phyloP scores from a whole-genome alignment of 2,329 filamentous ascomycete genomes.

The Pseudogymnoascus sp. region DNA sequence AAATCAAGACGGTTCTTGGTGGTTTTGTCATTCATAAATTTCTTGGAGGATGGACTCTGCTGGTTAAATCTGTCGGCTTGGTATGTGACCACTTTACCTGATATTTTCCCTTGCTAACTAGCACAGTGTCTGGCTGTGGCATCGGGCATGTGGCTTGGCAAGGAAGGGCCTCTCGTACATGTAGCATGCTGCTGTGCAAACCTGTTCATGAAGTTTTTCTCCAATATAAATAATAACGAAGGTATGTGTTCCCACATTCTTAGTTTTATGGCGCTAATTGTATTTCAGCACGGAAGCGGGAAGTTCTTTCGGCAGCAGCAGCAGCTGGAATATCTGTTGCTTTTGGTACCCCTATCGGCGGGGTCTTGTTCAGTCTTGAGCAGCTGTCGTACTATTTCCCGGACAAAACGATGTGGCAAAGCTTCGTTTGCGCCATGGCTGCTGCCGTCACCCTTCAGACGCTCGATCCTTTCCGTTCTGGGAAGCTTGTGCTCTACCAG shows the following conservation, averaged over 20 bases:
- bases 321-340: conserved; percentile 89
- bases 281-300: conserved; percentile 70
- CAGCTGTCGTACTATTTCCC: conserved; percentile 97
- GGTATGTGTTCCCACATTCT: conserved; percentile 37
- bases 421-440: conserved; percentile 98
- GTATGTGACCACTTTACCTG: conserved; percentile 37
- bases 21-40: conserved; percentile 89
- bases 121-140: conserved; percentile 75
- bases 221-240: conserved; percentile 76
- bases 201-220: conserved; percentile 83
- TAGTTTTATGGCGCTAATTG: conserved; percentile 21
- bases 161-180: conserved; percentile 91
- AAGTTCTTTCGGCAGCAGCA: conserved; percentile 85
- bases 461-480: conserved; percentile 87
- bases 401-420: conserved; percentile 99
- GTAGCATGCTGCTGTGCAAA: conserved; percentile 96
- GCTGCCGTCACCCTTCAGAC: conserved; percentile 88
- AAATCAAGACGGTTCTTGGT: conserved; percentile 93
- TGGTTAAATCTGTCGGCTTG: conserved; percentile 82
- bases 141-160: conserved; percentile 92
- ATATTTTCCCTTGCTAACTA: conserved; percentile 21
- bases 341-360: conserved; percentile 88
- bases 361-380: conserved; percentile 93
- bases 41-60: conserved; percentile 76
- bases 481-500: conserved; percentile 92